Evolutionary conservation across 129 eudicot genomes (phyloP).

Genomic region (Artemisia annua): DNA sequence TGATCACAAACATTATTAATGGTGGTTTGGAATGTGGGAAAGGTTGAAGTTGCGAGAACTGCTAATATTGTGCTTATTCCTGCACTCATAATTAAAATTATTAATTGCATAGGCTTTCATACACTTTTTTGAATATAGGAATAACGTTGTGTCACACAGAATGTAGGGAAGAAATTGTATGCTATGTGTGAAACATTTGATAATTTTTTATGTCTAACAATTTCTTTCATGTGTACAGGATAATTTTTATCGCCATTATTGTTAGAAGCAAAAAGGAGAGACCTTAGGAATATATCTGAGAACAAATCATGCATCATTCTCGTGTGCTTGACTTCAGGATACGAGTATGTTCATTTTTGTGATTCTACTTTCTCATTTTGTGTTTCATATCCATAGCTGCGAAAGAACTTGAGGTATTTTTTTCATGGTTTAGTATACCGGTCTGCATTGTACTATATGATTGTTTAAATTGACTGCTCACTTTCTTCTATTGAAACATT

Average conservation of each 20-base stretch:
- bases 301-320: constrained; percentile 89
- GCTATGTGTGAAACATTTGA: background rate
- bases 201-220: background rate
- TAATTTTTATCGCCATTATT: constrained; percentile 81
- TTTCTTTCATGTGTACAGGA: constrained; percentile 48
- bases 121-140: no score
- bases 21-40: no score
- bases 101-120: no score
- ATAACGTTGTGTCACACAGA: no score
- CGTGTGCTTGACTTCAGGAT: constrained; percentile 91
- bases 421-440: background rate
- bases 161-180: no score
- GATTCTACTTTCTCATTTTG: background rate
- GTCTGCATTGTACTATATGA: background rate
- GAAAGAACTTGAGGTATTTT: constrained; percentile 81
- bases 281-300: constrained; percentile 78
- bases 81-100: no score
- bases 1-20: no score
- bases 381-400: constrained; percentile 33
- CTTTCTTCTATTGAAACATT: background rate
- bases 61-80: no score
- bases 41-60: no score
- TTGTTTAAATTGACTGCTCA: background rate
- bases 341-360: constrained; percentile 55
- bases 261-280: constrained; percentile 92